Evolutionary conservation across 2,329 filamentous ascomycete species (phyloP), one percentile per base, ranked within the genome.

Genomic region (Aspergillus neotritici): DNA sequence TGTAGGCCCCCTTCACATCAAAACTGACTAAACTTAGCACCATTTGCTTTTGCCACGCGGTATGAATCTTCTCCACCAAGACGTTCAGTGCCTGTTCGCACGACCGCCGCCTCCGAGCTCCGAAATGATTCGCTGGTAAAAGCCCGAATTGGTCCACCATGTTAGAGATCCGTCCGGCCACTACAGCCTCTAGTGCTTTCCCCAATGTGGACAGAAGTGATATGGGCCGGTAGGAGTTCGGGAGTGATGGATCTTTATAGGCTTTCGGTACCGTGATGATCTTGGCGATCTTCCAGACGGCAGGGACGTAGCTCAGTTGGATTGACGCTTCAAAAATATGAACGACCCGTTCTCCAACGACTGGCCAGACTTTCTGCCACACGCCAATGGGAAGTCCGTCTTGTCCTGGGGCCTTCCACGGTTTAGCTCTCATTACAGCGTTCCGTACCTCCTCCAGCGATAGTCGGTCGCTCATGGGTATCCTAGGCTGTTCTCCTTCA

Each of bases 1-100:
- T 70, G 43, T 66, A 70, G 39, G 63, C 66, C 14, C 65, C 64
- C 47, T 70, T 69, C 2, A 71, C 53, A 50, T 70, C 61, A 38
- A 70, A 70, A 41, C 58, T 65, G 36, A 46, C 35, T 8, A 68
- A 51, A 38, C 60, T 65, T 4, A 67, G 46, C 6, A 63, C 56
- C 46, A 58, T 56, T 37, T 49, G 43, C 32, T 46, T 54, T 52
- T 43, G 54, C 65, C 38, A 65, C 31, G 52, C 61, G 3, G 51
- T 43, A 31, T 62, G 61, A 29, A 65, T 58, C 6, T 55, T 13
- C 46, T 64, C 41, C 29, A 57, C 36, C 12, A 67, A 33, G 31
- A 63, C 46, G 2, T 60, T 6, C 4, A 70, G 58, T 41, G 63
- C 62, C 37, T 68, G 53, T 49, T 62, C 59, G 21, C 56, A 55